Evolutionary conservation across 805 yeast genomes (phyloP), one percentile per base, ranked within the genome.

Genomic region (Tetrapisispora fleetii): DNA sequence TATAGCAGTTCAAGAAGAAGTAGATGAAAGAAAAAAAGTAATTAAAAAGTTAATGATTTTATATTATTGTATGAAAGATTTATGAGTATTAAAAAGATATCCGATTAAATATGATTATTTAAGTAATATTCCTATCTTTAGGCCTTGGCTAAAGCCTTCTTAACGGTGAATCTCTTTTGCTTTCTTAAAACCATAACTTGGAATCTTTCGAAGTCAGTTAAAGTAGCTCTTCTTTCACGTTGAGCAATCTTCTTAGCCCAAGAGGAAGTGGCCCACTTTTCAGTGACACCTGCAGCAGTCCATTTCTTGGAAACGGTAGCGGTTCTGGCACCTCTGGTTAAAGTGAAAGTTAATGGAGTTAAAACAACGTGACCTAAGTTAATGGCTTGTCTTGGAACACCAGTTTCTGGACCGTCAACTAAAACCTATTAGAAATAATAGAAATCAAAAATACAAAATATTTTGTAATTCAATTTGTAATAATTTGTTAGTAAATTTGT

Each of bases 161-260:
- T 87, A 69, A 88, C 91, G 76, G 89, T 86, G 73, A 74, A 84
- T 78, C 89, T 85, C 78, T 87, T 88, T 81, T 95, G 97, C 83
- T 91, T 93, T 85, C 85, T 93, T 74, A 89, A 82, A 66, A 89
- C 95, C 74, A 85, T 72, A 65, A 91, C 99, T 82, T 91, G 96
- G 96, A 93, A 93, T 83, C 99, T 90, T 81, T 93, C 96, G 68
- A 93, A 93, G 77, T 93, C 99, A 64, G 91, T 71, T 74, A 95
- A 85, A 70, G 83, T 78, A 67, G 95, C 75, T 82, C 99, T 87
- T 76, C 83, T 87, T 75, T 85, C 83, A 76, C 87, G 88, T 76
- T 86, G 84, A 71, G 95, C 96, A 68, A 93, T 84, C 81, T 89
- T 90, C 85, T 91, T 86, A 70, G 99, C 97, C 97, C 97, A 89